Base-by-base conservation (phyloP, 352 stramenopile species). In the Globisporangium spinosum region DNA sequence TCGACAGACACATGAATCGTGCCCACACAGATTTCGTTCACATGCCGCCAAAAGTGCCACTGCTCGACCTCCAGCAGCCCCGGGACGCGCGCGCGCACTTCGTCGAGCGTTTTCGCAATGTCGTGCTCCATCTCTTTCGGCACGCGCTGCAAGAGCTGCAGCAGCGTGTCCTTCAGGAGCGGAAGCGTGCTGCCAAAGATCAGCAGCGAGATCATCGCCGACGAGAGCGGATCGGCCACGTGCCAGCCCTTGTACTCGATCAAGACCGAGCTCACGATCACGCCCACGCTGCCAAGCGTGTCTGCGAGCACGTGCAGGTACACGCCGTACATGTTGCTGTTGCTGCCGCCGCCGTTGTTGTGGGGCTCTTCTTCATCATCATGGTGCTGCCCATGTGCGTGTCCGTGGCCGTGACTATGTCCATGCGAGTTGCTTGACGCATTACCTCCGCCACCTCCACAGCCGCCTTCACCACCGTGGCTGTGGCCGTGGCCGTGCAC, bases 251-350 rank as follows among this genome's bases (percentile, higher is more conserved):
- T 94, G 70, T 83, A 84, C 55, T 97, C 73, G 56, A 97, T 94
- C 62, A 97, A 71, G 12, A 95, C 63, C 10, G 89, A 96, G 56
- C 86, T 96, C 35, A 95, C 71, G 69, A 97, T 97, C 25, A 97
- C 91, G 13, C 89, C 90, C 12, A 97, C 78, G 68, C 87, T 96
- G 22, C 91, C 91, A 32, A 97, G 75, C 15, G 90, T 94, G 65
- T 97, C 91, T 0, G 89, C 89, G 55, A 97, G 69, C 25, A 97
- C 87, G 64, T 97, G 91, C 29, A 97, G 77, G 53, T 97, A 96
- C 17, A 97, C 89, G 10, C 89, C 91, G 68, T 97, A 90, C 80
- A 97, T 95, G 75, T 97, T 97, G 64, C 77, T 90, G 70, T 95
- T 97, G 58, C 75, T 83, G 56, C 69, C 66, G 23, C 70, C 54